Evolutionary conservation across 257 asterid genomes (phyloP).

Genomic region (Solanum lycopersicoides): DNA sequence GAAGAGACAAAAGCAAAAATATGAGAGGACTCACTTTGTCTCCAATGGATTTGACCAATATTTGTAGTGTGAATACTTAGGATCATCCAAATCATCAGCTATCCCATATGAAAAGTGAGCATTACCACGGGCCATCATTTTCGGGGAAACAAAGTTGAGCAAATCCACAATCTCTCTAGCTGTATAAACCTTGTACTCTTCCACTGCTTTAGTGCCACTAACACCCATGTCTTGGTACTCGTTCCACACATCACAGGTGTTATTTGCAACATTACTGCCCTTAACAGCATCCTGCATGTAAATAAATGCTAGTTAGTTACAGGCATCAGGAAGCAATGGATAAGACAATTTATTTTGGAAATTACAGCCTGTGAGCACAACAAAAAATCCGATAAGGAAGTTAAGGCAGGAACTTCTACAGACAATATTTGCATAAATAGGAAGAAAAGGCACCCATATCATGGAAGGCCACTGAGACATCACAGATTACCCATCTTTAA

Average conservation of each 20-base stretch:
- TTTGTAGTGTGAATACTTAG: slow-evolving; percentile 65
- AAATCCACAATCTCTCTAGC: slow-evolving; percentile 65
- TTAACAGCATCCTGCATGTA: slow-evolving; percentile 65
- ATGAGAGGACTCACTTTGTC: slow-evolving; percentile 46
- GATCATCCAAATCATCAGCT: slow-evolving; percentile 81
- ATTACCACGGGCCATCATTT: slow-evolving; percentile 79
- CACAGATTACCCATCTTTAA: neutral
- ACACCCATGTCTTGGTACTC: slow-evolving; percentile 87
- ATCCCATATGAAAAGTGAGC: slow-evolving; percentile 78
- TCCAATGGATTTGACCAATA: slow-evolving; percentile 96
- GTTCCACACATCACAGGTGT: slow-evolving; percentile 83
- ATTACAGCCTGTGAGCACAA: neutral
- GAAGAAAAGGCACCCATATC: neutral
- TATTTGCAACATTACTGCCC: slow-evolving; percentile 58
- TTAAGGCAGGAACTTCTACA: neutral
- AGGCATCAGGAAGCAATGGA: neutral
- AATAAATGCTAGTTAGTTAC: neutral
- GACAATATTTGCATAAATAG: neutral
- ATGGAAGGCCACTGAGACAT: neutral
- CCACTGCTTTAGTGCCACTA: slow-evolving; percentile 57
- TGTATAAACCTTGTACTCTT: slow-evolving; percentile 73
- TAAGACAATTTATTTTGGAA: neutral
- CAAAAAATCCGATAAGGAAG: neutral
- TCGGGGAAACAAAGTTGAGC: slow-evolving; percentile 68
- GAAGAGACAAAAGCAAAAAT: neutral